Base-by-base conservation (phyloP, 1,284 basidiomycete genomes). In the Pseudozyma sp. region DNA sequence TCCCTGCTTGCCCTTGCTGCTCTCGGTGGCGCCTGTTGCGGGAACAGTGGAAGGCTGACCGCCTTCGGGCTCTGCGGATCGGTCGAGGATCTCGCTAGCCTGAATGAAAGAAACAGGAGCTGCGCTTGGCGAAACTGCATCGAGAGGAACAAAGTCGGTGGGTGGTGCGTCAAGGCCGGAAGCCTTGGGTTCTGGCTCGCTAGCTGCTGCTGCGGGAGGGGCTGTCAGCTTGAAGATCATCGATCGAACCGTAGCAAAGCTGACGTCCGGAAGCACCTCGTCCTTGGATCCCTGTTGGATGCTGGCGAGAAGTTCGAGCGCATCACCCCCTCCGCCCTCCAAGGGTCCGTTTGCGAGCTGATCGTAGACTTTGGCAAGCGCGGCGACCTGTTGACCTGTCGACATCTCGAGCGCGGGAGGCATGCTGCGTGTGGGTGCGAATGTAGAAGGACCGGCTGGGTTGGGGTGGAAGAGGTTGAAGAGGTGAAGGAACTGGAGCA, bases 401-500 rank as follows among this genome's bases (percentile, higher is more conserved):
- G 67, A 63, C 62, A 66, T 75, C 17, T 75, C 52, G 45, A 75
- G 54, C 1, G 72, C 64, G 1, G 52, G 42, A 7, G 72, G 72
- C 52, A 75, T 64, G 46, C 30, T 46, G 42, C 51, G 60, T 5
- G 37, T 43, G 9, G 68, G 63, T 10, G 64, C 72, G 35, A 75
- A 75, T 0, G 66, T 49, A 3, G 67, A 47, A 6, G 59, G 56
- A 7, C 43, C 53, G 19, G 60, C 63, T 1, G 60, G 64, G 34
- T 70, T 66, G 33, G 67, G 63, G 17, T 65, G 60, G 60, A 70
- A 73, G 29, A 77, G 61, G 54, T 67, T 64, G 53, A 71, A 74
- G 49, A 77, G 70, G 53, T 77, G 75, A 14, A 77, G 53, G 67
- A 77, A 77, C 24, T 77, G 75, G 24, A 77, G 68, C 50, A 77